Evolutionary conservation across 2,329 filamentous ascomycete genomes (phyloP).

Genomic region (Fulvia fulva): DNA sequence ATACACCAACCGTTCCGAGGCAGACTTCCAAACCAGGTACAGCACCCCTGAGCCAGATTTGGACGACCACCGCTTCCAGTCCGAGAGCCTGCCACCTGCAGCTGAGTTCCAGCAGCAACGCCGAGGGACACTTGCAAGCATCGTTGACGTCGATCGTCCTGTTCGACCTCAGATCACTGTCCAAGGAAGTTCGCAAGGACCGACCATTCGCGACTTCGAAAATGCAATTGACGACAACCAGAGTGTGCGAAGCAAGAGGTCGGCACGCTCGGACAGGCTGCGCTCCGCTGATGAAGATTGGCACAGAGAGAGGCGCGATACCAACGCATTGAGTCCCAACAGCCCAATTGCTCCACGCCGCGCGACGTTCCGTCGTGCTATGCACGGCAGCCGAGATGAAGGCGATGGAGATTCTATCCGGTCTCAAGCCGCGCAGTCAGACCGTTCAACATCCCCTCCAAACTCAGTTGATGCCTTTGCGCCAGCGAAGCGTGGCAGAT

Average conservation of each 20-base stretch:
- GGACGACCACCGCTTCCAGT: slow-evolving; percentile 78
- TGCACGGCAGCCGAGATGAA: slow-evolving; percentile 24
- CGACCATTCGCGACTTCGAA: slow-evolving; percentile 74
- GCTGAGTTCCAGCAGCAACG: slow-evolving; percentile 46
- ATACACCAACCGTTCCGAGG: slow-evolving; percentile 63
- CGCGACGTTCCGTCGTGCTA: slow-evolving; percentile 41
- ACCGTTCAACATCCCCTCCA: slow-evolving; percentile 74
- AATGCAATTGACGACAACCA: slow-evolving; percentile 82
- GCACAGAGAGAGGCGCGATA: slow-evolving; percentile 27
- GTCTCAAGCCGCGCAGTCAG: slow-evolving; percentile 11
- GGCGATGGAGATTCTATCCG: slow-evolving; percentile 16
- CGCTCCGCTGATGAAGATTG: slow-evolving; percentile 31
- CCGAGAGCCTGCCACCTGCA: slow-evolving; percentile 54
- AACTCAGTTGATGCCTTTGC: slow-evolving; percentile 98
- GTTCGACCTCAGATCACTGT: slow-evolving; percentile 44
- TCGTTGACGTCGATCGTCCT: slow-evolving; percentile 45
- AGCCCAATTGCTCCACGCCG: slow-evolving; percentile 40
- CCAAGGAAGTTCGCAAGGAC: slow-evolving; percentile 38
- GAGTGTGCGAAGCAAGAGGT: slow-evolving; percentile 47
- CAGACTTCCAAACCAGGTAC: slow-evolving; percentile 56
- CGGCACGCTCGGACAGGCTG: slow-evolving; percentile 46
- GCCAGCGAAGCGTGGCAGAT: slow-evolving; percentile 77
- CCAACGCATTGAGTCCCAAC: slow-evolving; percentile 5
- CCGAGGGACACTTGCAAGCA: slow-evolving; percentile 70
- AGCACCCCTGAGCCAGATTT: slow-evolving; percentile 73